Evolutionary conservation across 352 stramenopile genomes (phyloP), one percentile per base, ranked within the genome.

Genomic region (Salisapilia sapeloensis): DNA sequence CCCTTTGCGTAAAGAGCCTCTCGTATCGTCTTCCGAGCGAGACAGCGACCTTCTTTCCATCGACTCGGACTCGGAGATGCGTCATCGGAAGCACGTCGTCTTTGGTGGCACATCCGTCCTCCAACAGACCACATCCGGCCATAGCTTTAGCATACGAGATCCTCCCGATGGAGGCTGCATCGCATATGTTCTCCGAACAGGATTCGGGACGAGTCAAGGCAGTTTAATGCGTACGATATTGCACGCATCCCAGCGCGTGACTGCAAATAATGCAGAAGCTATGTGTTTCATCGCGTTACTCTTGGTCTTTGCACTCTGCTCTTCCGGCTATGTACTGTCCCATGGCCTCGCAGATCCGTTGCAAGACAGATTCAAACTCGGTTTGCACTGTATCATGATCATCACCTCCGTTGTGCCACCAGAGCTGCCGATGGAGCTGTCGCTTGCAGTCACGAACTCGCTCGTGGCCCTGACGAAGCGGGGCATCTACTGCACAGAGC

Each of bases 331-430:
- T 27, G 92, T 98, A 16, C 53, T 97, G 10, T 21, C 53, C 16
- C 44, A 72, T 10, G 57, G 58, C 4, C 38, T 74, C 12, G 24
- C 40, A 19, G 61, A 83, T 21, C 38, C 55, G 8, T 40, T 42
- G 7, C 66, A 85, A 26, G 83, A 67, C 48, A 54, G 69, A 24
- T 96, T 90, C 59, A 92, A 96, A 44, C 57, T 97, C 0, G 32
- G 91, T 18, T 58, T 97, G 11, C 85, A 97, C 52, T 94, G 91
- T 24, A 71, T 97, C 23, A 96, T 97, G 48, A 97, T 97, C 45
- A 63, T 97, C 24, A 97, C 92, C 8, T 92, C 67, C 3, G 92
- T 97, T 2, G 87, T 97, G 6, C 92, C 92, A 4, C 92, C 87
- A 0, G 89, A 97, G 51, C 60, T 97, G 30, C 92, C 92, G 2